phyloP scores from a whole-genome alignment of 1,284 basidiomycete species.

The Earliella scabrosa region DNA sequence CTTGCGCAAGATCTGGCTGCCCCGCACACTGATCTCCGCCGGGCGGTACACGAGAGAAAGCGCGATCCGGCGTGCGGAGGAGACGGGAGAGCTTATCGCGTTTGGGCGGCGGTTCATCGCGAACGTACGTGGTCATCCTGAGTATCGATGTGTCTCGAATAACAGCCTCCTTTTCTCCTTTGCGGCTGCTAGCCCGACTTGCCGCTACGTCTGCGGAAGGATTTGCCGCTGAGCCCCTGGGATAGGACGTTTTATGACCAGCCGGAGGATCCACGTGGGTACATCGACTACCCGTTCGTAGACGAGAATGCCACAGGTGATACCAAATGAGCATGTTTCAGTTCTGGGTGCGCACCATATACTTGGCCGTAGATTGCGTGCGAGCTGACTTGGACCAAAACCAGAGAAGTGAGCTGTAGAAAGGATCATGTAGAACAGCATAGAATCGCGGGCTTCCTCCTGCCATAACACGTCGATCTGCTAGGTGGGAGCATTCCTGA shows the following conservation, averaged over 20 bases:
- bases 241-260: conserved; percentile 42
- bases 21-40: conserved; percentile 38
- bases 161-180: not conserved
- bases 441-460: too few relatives aligned
- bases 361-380: not conserved
- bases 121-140: conserved; percentile 34
- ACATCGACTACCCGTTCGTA: conserved; percentile 45
- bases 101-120: conserved; percentile 55
- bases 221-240: conserved; percentile 38
- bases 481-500: too few relatives aligned
- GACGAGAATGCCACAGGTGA: conserved; percentile 3
- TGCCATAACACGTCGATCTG: too few relatives aligned
- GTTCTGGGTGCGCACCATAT: too few relatives aligned
- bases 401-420: too few relatives aligned
- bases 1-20: conserved; percentile 39
- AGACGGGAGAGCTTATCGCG: conserved; percentile 44
- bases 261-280: conserved; percentile 36
- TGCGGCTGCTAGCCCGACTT: conserved; percentile 49
- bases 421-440: too few relatives aligned
- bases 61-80: conserved; percentile 34
- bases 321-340: not conserved
- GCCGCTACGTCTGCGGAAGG: conserved; percentile 44
- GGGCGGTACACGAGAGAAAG: conserved; percentile 39
- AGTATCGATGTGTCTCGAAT: not conserved
- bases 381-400: too few relatives aligned